Conservation (phyloP, 2,329 filamentous ascomycete genomes). For the Nothomitra cinnamomea region DNA sequence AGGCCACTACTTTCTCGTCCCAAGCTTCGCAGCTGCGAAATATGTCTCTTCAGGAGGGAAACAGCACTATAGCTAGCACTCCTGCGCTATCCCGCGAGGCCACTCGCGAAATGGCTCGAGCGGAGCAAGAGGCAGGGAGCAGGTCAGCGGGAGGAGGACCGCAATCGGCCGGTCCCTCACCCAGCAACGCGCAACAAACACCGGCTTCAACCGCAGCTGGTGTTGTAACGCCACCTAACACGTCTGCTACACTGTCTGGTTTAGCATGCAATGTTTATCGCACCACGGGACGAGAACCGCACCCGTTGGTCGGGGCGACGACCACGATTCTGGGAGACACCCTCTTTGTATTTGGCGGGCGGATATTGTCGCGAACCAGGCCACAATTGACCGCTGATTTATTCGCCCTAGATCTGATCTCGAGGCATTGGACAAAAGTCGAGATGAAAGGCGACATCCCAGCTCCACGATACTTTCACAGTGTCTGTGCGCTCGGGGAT, state of each 20-base stretch:
- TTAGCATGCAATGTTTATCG: conserved; percentile 54
- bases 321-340: conserved; percentile 93
- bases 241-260: conserved; percentile 44
- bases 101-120: no score
- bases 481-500: conserved; percentile 81
- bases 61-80: not conserved
- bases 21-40: not conserved
- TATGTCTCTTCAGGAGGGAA: not conserved
- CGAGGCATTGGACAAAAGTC: conserved; percentile 82
- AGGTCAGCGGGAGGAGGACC: no score
- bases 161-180: conserved; percentile 35
- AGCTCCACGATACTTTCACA: conserved; percentile 90
- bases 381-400: conserved; percentile 78
- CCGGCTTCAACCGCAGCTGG: conserved; percentile 6
- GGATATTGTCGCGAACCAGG: conserved; percentile 67
- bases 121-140: no score
- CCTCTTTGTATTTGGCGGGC: conserved; percentile 88
- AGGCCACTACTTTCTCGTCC: not conserved
- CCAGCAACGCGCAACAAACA: conserved; percentile 26
- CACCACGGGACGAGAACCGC: conserved; percentile 82
- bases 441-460: conserved; percentile 74
- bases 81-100: not conserved
- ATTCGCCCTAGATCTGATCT: conserved; percentile 83
- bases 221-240: conserved; percentile 17
- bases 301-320: conserved; percentile 81